Evolutionary conservation across 2,329 filamentous ascomycete species (phyloP).

Genomic region (Boeremia lycopersici): DNA sequence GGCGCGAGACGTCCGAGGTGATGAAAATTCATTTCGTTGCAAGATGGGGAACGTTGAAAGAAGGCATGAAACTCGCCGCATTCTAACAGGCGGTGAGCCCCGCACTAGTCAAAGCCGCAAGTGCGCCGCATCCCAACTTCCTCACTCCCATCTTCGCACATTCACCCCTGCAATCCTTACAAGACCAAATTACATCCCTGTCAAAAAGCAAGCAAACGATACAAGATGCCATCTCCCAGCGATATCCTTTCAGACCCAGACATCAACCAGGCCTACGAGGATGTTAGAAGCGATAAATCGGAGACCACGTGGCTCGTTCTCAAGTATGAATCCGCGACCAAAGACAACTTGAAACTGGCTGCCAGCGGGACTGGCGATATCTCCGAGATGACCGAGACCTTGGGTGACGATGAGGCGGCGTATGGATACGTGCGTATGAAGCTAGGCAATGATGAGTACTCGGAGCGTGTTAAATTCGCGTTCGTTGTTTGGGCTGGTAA

Average conservation of each 20-base stretch:
- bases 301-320: slow-evolving; percentile 71
- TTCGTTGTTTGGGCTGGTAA: slow-evolving; percentile 73
- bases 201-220: not conserved
- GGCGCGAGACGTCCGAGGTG: not conserved
- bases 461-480: slow-evolving; percentile 70
- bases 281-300: slow-evolving; percentile 70
- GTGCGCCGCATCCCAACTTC: slow-evolving; percentile 19
- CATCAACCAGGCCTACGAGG: slow-evolving; percentile 68
- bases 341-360: slow-evolving; percentile 63
- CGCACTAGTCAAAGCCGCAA: slow-evolving; percentile 16
- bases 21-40: not conserved
- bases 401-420: slow-evolving; percentile 67
- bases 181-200: not conserved
- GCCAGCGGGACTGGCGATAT: slow-evolving; percentile 67
- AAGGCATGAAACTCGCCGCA: not conserved
- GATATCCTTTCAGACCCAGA: slow-evolving; percentile 55
- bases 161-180: slow-evolving; percentile 9
- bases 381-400: slow-evolving; percentile 59
- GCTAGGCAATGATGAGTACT: slow-evolving; percentile 74
- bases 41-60: not conserved
- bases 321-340: slow-evolving; percentile 56
- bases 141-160: slow-evolving; percentile 8
- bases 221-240: slow-evolving; percentile 35
- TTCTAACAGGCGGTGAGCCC: slow-evolving; percentile 11
- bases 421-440: slow-evolving; percentile 65